A percentile compares a stretch with the other conserved stretches of the same genome.
These are phyloP conservation scores for Dipodascus albidus DNA, from an alignment of 805 yeast species.

Conservation along the genomic window DNA sequence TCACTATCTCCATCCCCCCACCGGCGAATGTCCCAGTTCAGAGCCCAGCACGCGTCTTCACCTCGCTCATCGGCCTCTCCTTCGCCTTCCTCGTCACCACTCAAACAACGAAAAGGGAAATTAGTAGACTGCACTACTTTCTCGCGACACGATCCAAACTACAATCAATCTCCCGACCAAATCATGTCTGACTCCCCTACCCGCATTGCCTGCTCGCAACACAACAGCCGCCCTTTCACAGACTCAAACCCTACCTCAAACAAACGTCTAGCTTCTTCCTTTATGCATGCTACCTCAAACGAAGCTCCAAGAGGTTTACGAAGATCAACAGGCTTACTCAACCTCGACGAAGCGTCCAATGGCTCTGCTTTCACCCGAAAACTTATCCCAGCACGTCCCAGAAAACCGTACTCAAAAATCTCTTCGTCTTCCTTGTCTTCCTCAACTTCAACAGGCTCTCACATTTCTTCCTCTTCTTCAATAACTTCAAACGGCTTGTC, in stretches of 20 bases:
- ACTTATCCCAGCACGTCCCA: slow-evolving; percentile 1
- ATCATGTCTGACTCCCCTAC: not conserved
- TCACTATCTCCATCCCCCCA: slow-evolving; percentile 3
- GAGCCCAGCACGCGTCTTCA: not conserved
- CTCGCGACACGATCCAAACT: not conserved
- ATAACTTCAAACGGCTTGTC: not conserved
- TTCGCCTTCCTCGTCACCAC: not conserved
- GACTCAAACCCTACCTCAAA: not conserved
- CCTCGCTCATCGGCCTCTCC: not conserved
- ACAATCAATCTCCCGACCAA: not conserved
- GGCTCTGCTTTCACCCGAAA: slow-evolving; percentile 5
- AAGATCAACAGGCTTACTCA: slow-evolving; percentile 30
- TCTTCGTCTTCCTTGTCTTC: not conserved
- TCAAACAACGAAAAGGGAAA: not conserved
- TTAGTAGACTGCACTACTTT: not conserved
- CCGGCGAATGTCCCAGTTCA: slow-evolving; percentile 1
- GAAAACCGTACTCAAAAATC: slow-evolving; percentile 3
- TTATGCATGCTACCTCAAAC: slow-evolving; percentile 11
- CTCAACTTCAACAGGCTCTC: not conserved
- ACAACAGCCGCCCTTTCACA: not conserved
- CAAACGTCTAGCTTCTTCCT: not conserved
- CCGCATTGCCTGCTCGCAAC: not conserved
- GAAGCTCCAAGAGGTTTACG: slow-evolving; percentile 15
- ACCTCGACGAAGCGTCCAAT: slow-evolving; percentile 28
- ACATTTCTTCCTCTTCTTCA: not conserved